Evolutionary conservation across 2,329 filamentous ascomycete genomes (phyloP), one percentile per base, ranked within the genome.

Genomic region (Remersonia thermophila): DNA sequence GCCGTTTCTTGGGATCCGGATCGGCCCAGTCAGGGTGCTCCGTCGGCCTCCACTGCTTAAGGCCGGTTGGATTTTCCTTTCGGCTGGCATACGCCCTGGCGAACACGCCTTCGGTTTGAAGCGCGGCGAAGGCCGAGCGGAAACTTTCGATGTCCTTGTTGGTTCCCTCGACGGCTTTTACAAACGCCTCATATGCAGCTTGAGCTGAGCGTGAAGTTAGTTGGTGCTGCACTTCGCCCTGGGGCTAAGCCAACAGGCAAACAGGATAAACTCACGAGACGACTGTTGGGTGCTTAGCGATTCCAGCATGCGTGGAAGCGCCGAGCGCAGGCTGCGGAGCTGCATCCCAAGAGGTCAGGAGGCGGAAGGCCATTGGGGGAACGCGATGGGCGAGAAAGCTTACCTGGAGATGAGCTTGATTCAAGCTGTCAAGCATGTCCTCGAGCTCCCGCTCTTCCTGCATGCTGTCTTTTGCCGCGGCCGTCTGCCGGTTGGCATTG

Each of bases 11-110:
- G 11, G 11, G 36, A 9, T 42, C 32, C 12, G 37, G 32, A 14
- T 41, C 33, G 14, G 69, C 64, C 73, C 74, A 80, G 42, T 73
- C 62, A 2, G 75, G 71, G 38, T 78, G 63, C 26, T 79, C 70
- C 37, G 61, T 65, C 14, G 71, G 63, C 32, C 61, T 64, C 75
- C 75, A 79, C 2, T 67, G 65, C 46, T 65, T 69, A 44, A 79
- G 76, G 3, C 66, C 69, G 34, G 64, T 61, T 0, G 71, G 67
- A 30, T 75, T 68, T 27, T 67, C 63, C 36, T 65, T 58, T 13
- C 65, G 65, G 46, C 73, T 77, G 47, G 67, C 63, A 28, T 55
- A 60, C 2, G 66, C 71, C 38, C 69, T 63, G 9, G 67, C 61
- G 36, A 79, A 58, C 9, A 73, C 59, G 35, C 63, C 63, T 30